phyloP scores from a whole-genome alignment of 2,329 filamentous ascomycete genomes.

The Ophiosphaerella korrae region DNA sequence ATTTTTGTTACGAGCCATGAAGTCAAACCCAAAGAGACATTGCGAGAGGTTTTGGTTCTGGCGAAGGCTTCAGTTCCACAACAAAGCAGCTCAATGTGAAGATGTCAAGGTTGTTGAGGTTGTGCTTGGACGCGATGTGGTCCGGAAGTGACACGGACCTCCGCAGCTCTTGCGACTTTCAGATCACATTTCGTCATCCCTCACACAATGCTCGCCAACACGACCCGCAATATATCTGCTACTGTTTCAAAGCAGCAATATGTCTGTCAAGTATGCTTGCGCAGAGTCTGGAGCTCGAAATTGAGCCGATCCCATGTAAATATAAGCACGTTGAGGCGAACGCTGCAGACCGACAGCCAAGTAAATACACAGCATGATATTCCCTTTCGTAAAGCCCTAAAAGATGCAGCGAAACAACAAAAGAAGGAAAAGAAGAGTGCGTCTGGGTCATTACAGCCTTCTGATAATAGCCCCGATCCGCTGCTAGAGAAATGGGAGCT shows the following conservation, averaged over 20 bases:
- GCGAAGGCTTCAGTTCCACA: neutral
- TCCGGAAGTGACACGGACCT: conserved; percentile 35
- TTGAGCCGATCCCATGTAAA: conserved; percentile 9
- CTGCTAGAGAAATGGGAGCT: conserved; percentile 75
- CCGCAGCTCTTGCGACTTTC: conserved; percentile 23
- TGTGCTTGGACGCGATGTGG: neutral
- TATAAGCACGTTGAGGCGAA: conserved; percentile 11
- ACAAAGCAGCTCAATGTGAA: conserved; percentile 1
- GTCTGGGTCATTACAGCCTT: conserved; percentile 4
- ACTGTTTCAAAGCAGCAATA: conserved; percentile 30
- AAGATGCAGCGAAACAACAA: conserved; percentile 45
- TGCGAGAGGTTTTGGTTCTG: conserved; percentile 6
- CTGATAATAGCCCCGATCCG: conserved; percentile 15
- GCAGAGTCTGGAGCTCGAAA: conserved; percentile 20
- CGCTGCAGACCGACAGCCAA: conserved; percentile 31
- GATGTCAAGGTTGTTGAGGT: conserved; percentile 4
- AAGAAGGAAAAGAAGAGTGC: conserved; percentile 24
- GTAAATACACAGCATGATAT: conserved; percentile 30
- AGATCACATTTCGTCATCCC: conserved; percentile 19
- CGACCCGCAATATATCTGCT: conserved; percentile 24
- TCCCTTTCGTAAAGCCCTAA: conserved; percentile 45
- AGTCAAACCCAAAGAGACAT: neutral
- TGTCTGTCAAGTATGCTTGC: conserved; percentile 38
- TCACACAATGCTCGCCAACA: conserved; percentile 38
- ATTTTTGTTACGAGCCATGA: neutral